These are phyloP conservation scores for Ophiobolus disseminans DNA, from an alignment of 2,329 filamentous ascomycete genomes.

Conservation along the genomic window DNA sequence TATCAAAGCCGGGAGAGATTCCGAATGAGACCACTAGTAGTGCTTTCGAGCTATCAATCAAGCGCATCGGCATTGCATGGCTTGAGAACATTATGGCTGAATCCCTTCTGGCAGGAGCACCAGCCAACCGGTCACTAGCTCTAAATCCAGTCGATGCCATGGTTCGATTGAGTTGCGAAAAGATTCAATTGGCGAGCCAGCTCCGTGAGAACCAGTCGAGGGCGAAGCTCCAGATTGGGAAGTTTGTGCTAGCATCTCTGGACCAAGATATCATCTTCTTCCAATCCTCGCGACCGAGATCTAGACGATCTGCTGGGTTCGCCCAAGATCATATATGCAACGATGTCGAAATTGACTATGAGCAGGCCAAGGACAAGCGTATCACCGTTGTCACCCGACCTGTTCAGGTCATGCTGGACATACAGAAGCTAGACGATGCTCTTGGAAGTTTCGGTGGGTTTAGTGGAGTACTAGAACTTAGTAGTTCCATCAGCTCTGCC, in stretches of 20 bases:
- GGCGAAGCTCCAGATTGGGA: constrained; percentile 45
- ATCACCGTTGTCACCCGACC: constrained; percentile 78
- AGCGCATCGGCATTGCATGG: constrained; percentile 41
- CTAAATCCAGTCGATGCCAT: constrained; percentile 38
- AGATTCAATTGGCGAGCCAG: constrained; percentile 33
- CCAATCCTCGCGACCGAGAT: constrained; percentile 40
- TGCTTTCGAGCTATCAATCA: constrained; percentile 32
- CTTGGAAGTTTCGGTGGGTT: constrained; percentile 89
- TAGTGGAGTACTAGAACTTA: constrained; percentile 88
- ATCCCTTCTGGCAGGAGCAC: constrained; percentile 17
- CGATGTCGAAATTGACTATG: constrained; percentile 44
- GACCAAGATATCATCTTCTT: constrained; percentile 62
- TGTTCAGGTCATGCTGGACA: constrained; percentile 75
- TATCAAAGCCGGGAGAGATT: constrained; percentile 1
- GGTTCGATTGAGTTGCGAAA: constrained; percentile 30
- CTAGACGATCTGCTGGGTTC: constrained; percentile 31
- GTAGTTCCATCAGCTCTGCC: constrained; percentile 80
- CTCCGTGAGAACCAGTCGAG: constrained; percentile 17
- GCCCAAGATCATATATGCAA: constrained; percentile 33
- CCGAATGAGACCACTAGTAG: constrained; percentile 6
- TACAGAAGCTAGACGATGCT: constrained; percentile 83
- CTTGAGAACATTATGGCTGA: constrained; percentile 38
- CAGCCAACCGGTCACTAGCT: constrained; percentile 23
- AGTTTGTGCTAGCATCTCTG: constrained; percentile 57
- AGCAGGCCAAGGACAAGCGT: constrained; percentile 38